Evolutionary conservation across 78 protist species (phyloP), one percentile per base, ranked within the genome.

Genomic region (Bodo saltans): DNA sequence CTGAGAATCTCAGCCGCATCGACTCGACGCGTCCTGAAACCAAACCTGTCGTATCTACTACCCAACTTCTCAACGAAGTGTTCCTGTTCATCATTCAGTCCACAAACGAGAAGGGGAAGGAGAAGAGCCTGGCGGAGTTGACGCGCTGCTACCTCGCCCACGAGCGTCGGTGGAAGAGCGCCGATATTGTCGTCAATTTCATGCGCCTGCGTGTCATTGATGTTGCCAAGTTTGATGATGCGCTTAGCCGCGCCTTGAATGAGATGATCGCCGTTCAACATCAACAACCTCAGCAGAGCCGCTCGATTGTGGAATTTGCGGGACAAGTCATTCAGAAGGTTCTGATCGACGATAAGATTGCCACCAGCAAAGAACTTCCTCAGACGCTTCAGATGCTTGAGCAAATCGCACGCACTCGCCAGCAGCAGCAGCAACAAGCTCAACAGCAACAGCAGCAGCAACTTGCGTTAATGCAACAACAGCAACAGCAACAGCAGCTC

Each of bases 141-240:
- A 71, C 83, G 35, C n/a, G 28, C 47, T 41, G 74, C 83, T 12
- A 68, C 42, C 11, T 68, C 38, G 0, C 0, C 37, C 17, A 21
- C 67, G 74, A 67, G 69, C 38, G 53, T 26, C 30, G 84, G 73
- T 30, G 30, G 85, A 35, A 68, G 26, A 39, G 72, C 73, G 53
- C 3, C 30, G 89, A 86, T 30, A 25, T 79, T 26, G 42, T 80
- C 27, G 33, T 0, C 33, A 68, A 73, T 33, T 42, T 90, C 74
- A 87, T 90, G 72, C 87, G 85, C 52, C 89, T 85, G 81, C 85
- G 79, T 68, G 82, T 90, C 72, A 83, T 90, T 68, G 84, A 86
- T 76, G 86, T 90, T 33, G 70, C 84, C 29, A 83, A 87, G 42
- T 87, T 87, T 21, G 93, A 90, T 69, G 40, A 52, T 23, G 85